phyloP scores from a whole-genome alignment of 73 alveolate species.

The Stentor coeruleus region DNA sequence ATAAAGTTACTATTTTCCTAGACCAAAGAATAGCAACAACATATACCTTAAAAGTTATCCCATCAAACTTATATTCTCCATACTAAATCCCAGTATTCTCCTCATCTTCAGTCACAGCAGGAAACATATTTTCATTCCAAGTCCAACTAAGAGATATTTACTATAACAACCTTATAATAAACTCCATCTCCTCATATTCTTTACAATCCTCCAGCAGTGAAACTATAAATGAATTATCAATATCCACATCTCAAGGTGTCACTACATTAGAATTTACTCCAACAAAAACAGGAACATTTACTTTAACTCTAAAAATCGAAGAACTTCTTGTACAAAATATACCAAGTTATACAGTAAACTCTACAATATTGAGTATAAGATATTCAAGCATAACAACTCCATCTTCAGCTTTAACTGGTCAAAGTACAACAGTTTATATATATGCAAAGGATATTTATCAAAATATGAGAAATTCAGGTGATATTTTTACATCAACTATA shows the following conservation, averaged over 20 bases:
- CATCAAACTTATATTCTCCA: background rate
- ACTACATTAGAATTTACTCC: background rate
- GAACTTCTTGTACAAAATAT: background rate
- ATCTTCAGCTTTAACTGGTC: too few species aligned
- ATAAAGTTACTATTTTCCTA: background rate
- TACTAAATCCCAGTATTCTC: background rate
- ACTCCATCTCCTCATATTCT: background rate
- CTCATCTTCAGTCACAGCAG: background rate
- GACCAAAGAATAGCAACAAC: background rate
- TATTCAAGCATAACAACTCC: background rate
- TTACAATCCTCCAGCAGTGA: background rate
- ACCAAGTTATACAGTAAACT: background rate
- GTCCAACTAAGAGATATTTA: conserved; percentile 15
- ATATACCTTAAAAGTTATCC: background rate
- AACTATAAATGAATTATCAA: too few species aligned
- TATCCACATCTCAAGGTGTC: background rate
- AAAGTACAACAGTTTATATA: background rate
- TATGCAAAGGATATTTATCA: background rate
- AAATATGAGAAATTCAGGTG: background rate
- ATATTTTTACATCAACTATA: background rate
- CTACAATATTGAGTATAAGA: background rate
- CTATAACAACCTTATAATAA: background rate
- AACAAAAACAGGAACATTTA: background rate
- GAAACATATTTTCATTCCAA: background rate
- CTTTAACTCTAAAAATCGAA: background rate